Percentiles rank a stretch among this genome's conserved stretches.
phyloP scores from a whole-genome alignment of 208 protist species.

The Naegleria gruberi region DNA sequence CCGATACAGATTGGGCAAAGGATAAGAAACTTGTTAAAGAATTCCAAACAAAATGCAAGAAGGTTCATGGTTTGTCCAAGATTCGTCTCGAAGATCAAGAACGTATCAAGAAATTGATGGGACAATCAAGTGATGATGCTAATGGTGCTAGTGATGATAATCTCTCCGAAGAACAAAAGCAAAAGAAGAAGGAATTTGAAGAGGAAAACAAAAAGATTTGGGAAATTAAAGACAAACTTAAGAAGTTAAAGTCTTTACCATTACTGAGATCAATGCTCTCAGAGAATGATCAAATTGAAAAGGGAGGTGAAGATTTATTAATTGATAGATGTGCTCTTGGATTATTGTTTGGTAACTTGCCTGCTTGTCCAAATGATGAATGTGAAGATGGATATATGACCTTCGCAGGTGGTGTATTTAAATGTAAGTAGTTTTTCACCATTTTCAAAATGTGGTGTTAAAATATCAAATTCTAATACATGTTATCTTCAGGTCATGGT shows the following conservation, averaged over 20 bases:
- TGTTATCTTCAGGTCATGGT: not conserved
- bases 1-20: not conserved
- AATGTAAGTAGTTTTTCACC: no score
- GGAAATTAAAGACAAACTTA: not conserved
- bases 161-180: not conserved
- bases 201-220: constrained; percentile 15
- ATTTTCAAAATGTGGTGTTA: no score
- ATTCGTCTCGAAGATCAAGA: not conserved
- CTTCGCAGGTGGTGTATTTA: not conserved
- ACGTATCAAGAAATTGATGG: not conserved
- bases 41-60: constrained; percentile 8
- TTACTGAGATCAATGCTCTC: not conserved
- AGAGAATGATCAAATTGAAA: not conserved
- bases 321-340: not conserved
- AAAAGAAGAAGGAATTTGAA: not conserved
- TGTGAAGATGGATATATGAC: not conserved
- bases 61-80: not conserved
- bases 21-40: not conserved
- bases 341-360: not conserved
- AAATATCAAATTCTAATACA: no score
- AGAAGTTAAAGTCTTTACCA: not conserved
- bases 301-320: not conserved
- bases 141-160: not conserved
- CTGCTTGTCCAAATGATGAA: not conserved
- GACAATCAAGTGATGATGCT: no score